Evolutionary conservation across 495 filamentous ascomycete species (phyloP).

Genomic region (Bacidia gigantensis): DNA sequence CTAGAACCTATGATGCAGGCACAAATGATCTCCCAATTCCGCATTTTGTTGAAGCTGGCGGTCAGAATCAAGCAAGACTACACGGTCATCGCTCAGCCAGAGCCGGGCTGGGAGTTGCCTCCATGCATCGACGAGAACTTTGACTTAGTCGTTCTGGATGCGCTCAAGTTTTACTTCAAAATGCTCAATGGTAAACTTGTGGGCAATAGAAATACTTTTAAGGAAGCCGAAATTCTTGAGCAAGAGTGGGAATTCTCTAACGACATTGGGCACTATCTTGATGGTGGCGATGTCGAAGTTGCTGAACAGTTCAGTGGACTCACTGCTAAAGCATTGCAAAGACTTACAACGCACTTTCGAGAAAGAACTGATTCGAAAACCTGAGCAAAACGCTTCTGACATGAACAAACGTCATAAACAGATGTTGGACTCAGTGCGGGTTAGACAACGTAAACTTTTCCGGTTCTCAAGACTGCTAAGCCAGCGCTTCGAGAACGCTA

Average conservation of each 20-base stretch:
- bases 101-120: constrained; percentile 88
- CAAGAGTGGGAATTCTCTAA: constrained; percentile 97
- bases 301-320: constrained; percentile 96
- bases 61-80: constrained; percentile 87
- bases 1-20: constrained; percentile 84
- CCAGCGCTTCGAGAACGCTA: constrained; percentile 88
- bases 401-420: constrained; percentile 97
- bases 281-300: constrained; percentile 89
- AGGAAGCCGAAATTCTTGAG: constrained; percentile 92
- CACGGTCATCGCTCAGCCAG: constrained; percentile 64
- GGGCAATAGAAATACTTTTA: constrained; percentile 97
- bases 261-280: constrained; percentile 72
- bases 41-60: constrained; percentile 79
- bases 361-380: constrained; percentile 66
- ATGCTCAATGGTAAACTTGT: constrained; percentile 94
- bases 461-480: constrained; percentile 78
- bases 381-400: constrained; percentile 69
- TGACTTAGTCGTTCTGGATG: constrained; percentile 87
- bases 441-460: constrained; percentile 78
- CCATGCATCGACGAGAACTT: constrained; percentile 96
- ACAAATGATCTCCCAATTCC: constrained; percentile 94
- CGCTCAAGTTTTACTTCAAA: constrained; percentile 93
- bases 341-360: constrained; percentile 85
- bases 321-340: constrained; percentile 77
- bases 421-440: constrained; percentile 85